Percentiles rank a stretch among this genome's conserved stretches.
phyloP scores from a whole-genome alignment of 2,329 filamentous ascomycete species.

The Alternaria solani region DNA sequence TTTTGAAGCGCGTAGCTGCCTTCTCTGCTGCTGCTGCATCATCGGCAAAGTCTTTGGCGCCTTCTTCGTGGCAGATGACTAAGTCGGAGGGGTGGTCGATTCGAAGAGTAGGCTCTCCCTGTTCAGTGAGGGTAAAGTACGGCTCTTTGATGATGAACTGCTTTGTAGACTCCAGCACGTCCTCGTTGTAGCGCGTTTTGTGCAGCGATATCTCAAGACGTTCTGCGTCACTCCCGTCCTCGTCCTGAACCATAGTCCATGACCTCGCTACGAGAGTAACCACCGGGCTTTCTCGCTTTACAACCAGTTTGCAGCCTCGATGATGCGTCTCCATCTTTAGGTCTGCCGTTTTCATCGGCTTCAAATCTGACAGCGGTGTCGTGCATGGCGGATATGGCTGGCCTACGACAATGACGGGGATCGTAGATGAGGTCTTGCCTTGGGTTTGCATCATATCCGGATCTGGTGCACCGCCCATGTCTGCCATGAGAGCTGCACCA shows the following conservation, averaged over 20 bases:
- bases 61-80: conserved; percentile 46
- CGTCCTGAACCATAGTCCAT: conserved; percentile 43
- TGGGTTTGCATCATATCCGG: conserved; percentile 28
- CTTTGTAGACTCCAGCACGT: conserved; percentile 47
- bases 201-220: conserved; percentile 40
- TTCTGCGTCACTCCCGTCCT: conserved; percentile 50
- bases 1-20: conserved; percentile 39
- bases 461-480: conserved; percentile 40
- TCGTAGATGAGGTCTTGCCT: conserved; percentile 24
- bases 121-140: conserved; percentile 56
- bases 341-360: conserved; percentile 44
- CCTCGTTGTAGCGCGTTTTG: conserved; percentile 36
- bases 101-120: conserved; percentile 56
- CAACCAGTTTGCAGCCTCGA: conserved; percentile 46
- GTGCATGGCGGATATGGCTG: conserved; percentile 37
- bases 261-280: conserved; percentile 41
- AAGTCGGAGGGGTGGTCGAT: conserved; percentile 65
- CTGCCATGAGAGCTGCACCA: conserved; percentile 41
- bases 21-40: conserved; percentile 46
- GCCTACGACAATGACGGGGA: conserved; percentile 34
- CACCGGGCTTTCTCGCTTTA: conserved; percentile 45
- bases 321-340: conserved; percentile 54
- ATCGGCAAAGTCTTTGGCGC: conserved; percentile 41
- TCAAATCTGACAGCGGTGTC: conserved; percentile 20
- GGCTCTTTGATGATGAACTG: conserved; percentile 63